These are phyloP conservation scores for Pseudonitzschia delicatissima DNA, from an alignment of 108 stramenopile species.

Conservation along the genomic window DNA sequence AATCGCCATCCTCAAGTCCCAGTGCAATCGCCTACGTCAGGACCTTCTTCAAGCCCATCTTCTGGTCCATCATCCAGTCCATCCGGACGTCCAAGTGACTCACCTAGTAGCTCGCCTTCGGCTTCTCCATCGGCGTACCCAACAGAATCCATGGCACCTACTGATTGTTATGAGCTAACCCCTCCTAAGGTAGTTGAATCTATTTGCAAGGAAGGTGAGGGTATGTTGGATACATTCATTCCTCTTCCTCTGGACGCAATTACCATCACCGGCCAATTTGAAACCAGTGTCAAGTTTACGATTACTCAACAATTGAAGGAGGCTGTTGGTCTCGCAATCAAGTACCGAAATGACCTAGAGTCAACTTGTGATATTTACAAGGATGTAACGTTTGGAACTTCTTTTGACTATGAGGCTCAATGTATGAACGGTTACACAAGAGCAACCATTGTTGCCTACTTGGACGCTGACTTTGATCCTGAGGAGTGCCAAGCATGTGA, in stretches of 20 bases:
- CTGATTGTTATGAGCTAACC: not conserved
- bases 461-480: not conserved
- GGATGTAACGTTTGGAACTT: not conserved
- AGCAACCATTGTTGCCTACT: not conserved
- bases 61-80: constrained; percentile 9
- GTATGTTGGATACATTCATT: not conserved
- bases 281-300: not conserved
- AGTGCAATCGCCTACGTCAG: not conserved
- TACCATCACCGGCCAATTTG: not conserved
- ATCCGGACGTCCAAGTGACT: not conserved
- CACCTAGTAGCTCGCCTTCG: constrained; percentile 6
- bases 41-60: constrained; percentile 8
- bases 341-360: not conserved
- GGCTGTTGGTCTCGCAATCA: not conserved
- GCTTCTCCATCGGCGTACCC: not conserved
- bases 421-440: not conserved
- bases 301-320: not conserved
- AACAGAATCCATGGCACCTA: constrained; percentile 1
- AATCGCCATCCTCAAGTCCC: no score
- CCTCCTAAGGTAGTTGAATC: constrained; percentile 1
- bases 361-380: not conserved
- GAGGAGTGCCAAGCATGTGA: not conserved
- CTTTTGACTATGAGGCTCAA: not conserved
- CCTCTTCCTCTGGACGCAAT: constrained; percentile 6
- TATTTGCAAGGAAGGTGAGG: not conserved